Base-by-base conservation (phyloP, 108 stramenopile species). In the Fistulifera solaris region DNA sequence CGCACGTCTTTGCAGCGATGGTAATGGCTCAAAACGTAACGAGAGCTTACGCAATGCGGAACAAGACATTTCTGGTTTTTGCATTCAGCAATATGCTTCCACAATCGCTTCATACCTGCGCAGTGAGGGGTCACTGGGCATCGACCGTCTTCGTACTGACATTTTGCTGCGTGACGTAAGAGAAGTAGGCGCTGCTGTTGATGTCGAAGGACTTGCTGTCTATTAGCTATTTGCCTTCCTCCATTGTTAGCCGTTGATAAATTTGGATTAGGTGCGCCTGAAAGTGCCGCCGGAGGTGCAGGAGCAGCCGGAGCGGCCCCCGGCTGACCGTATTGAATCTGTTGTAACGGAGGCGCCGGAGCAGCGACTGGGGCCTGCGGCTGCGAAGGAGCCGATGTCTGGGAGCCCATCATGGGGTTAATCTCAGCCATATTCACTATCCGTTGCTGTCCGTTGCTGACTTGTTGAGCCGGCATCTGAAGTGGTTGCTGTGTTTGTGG, bases 41-140 rank as follows among this genome's bases (percentile, higher is more conserved):
- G 83, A 24, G 95, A 96, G 44, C 92, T 94, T 22, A 98, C 96
- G 73, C 98, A 99, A 61, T 96, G 98, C 0, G 96, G 94, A 11
- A 94, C 87, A 48, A 89, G 57, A 66, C 98, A 99, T 61, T 91
- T 90, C 65, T 96, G 96, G 62, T 96, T 90, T 59, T 96, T 97
- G 65, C 98, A 99, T 62, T 93, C 94, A 26, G 96, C 96, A 66
- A 98, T 97, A 58, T 98, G 96, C 61, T 97, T 97, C 96, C 98
- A 98, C 26, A 98, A 63, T 10, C 86, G 75, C 72, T 99, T 99
- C 96, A 98, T 98, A n/a, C 86, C 92, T 7, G 82, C 87, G 72
- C 96, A 98, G 69, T 98, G 96, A 23, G 95, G 98, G 19, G 96
- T 97, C 13, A 96, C 95, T 7, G 90, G 94, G 65, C 98, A 99